A percentile compares a stretch with the other conserved stretches of the same genome.
These are phyloP conservation scores for Saccharomyces pastorianus DNA, from an alignment of 1,139 yeast genomes.

Conservation along the genomic window DNA sequence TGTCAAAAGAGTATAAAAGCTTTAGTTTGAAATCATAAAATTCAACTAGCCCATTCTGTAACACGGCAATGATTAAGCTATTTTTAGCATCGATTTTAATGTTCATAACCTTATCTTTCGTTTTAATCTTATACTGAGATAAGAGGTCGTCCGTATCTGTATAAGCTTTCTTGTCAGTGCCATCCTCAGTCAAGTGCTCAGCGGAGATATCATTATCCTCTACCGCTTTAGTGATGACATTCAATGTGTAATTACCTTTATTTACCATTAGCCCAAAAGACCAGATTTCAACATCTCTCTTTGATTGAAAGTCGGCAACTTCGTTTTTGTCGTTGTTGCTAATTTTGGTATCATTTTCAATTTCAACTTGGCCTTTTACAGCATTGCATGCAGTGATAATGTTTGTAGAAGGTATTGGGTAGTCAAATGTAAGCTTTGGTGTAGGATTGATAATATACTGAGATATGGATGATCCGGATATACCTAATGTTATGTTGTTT, in stretches of 20 bases:
- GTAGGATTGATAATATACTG: slow-evolving; percentile 70
- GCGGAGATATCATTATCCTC: neutral
- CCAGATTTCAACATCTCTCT: slow-evolving; percentile 5
- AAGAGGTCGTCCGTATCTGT: slow-evolving; percentile 2
- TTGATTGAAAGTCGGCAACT: slow-evolving; percentile 2
- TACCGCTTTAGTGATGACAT: neutral
- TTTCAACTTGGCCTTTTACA: neutral
- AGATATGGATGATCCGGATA: slow-evolving; percentile 70
- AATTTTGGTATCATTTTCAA: neutral
- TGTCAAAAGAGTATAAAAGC: slow-evolving; percentile 17
- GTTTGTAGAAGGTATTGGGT: slow-evolving; percentile 31
- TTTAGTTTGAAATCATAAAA: slow-evolving; percentile 29
- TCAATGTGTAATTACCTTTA: slow-evolving; percentile 1
- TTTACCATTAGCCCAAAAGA: slow-evolving; percentile 3
- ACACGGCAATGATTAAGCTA: slow-evolving; percentile 36
- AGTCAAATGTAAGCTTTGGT: slow-evolving; percentile 49
- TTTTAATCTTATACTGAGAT: slow-evolving; percentile 21
- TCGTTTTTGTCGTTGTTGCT: neutral
- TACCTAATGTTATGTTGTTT: slow-evolving; percentile 45
- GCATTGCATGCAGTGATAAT: slow-evolving; percentile 29
- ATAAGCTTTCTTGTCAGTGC: neutral
- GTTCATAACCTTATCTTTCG: slow-evolving; percentile 31
- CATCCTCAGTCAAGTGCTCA: neutral
- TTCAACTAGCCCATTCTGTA: slow-evolving; percentile 39
- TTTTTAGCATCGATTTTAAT: slow-evolving; percentile 23